These are phyloP conservation scores for Lactifluus subvellereus DNA, from an alignment of 768 basidiomycete species.

Conservation along the genomic window DNA sequence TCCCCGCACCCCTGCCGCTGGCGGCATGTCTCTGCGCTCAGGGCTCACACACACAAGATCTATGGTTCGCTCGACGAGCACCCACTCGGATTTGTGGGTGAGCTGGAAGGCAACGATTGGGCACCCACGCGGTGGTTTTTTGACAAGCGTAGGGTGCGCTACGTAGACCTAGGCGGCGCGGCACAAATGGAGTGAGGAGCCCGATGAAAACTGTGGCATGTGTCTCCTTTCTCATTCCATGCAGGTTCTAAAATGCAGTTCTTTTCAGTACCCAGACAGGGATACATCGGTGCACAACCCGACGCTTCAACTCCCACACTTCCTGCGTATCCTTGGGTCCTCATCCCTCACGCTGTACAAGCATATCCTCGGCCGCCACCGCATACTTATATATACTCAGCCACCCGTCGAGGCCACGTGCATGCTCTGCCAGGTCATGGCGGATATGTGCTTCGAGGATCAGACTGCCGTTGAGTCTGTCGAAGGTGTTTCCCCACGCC, in stretches of 20 bases:
- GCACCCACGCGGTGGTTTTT: slow-evolving; percentile 58
- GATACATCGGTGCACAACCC: slow-evolving; percentile 40
- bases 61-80: background rate
- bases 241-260: too few relatives aligned
- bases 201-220: slow-evolving; percentile 29
- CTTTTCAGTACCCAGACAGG: too few relatives aligned
- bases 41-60: slow-evolving; percentile 43
- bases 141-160: slow-evolving; percentile 49
- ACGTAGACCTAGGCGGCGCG: slow-evolving; percentile 51
- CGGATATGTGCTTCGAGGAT: slow-evolving; percentile 54
- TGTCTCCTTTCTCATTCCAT: background rate
- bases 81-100: slow-evolving; percentile 20
- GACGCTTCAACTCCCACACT: slow-evolving; percentile 64
- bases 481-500: slow-evolving; percentile 7
- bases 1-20: slow-evolving; percentile 65
- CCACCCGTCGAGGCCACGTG: slow-evolving; percentile 79
- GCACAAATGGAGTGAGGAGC: slow-evolving; percentile 63
- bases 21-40: slow-evolving; percentile 60
- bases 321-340: slow-evolving; percentile 72
- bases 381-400: slow-evolving; percentile 71
- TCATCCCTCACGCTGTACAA: slow-evolving; percentile 76
- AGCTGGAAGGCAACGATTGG: slow-evolving; percentile 55
- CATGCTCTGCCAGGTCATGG: slow-evolving; percentile 53
- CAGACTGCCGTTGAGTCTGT: slow-evolving; percentile 21
- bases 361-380: slow-evolving; percentile 62